phyloP scores from a whole-genome alignment of 2,329 filamentous ascomycete genomes.

The Aspergillus floridensis region DNA sequence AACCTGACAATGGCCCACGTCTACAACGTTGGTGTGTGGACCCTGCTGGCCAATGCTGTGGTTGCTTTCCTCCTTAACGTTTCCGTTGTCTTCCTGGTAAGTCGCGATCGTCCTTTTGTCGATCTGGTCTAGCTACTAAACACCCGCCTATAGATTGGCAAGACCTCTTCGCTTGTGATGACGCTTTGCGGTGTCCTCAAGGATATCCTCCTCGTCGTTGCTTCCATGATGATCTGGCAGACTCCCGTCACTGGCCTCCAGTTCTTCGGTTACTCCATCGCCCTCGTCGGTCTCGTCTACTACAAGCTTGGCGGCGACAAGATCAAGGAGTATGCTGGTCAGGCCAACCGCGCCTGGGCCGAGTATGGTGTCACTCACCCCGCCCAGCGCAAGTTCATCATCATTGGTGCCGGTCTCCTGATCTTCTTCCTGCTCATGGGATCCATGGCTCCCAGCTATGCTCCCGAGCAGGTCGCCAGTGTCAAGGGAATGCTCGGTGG shows the following conservation, averaged over 20 bases:
- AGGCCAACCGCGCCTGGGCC: slow-evolving; percentile 74
- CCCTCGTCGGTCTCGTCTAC: slow-evolving; percentile 63
- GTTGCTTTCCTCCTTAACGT: slow-evolving; percentile 80
- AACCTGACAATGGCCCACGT: slow-evolving; percentile 65
- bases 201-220: slow-evolving; percentile 76
- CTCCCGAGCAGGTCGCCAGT: slow-evolving; percentile 33
- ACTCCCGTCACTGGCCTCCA: slow-evolving; percentile 70
- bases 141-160: slow-evolving; percentile 64
- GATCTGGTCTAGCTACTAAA: not conserved
- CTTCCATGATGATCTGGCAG: slow-evolving; percentile 74
- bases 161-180: slow-evolving; percentile 81
- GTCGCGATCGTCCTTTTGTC: slow-evolving; percentile 32
- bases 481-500: slow-evolving; percentile 40
- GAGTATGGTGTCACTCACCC: slow-evolving; percentile 80
- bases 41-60: slow-evolving; percentile 70
- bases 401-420: slow-evolving; percentile 63
- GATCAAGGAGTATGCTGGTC: slow-evolving; percentile 72
- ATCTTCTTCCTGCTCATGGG: slow-evolving; percentile 70
- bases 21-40: slow-evolving; percentile 61
- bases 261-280: slow-evolving; percentile 73
- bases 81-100: slow-evolving; percentile 79
- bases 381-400: slow-evolving; percentile 70
- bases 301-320: slow-evolving; percentile 74
- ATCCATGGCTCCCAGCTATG: slow-evolving; percentile 55
- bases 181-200: slow-evolving; percentile 84